Percentiles rank a stretch among this genome's conserved stretches.
Evolutionary conservation across 2,329 filamentous ascomycete genomes (phyloP).

Genomic region (Ophiostoma pallidulum): DNA sequence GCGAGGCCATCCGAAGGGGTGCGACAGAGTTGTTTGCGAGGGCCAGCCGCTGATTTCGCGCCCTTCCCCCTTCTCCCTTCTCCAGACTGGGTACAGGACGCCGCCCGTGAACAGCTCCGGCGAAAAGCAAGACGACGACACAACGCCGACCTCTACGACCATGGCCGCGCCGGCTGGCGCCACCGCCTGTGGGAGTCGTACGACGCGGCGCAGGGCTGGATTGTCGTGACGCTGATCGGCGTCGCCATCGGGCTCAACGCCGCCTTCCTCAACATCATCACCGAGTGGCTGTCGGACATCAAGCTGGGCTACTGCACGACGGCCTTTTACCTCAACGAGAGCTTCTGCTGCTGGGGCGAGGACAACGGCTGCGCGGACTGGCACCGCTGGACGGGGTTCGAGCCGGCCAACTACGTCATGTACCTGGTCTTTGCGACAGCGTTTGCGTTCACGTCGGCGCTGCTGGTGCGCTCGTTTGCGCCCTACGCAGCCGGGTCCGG

Average conservation of each 20-base stretch:
- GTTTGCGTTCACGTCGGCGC: slow-evolving; percentile 75
- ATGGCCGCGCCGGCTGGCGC: slow-evolving; percentile 62
- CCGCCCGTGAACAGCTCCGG: slow-evolving; percentile 76
- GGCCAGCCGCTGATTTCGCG: too few species aligned
- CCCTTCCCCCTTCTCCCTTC: too few species aligned
- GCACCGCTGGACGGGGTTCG: slow-evolving; percentile 77
- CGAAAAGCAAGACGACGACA: slow-evolving; percentile 67
- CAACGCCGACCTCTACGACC: slow-evolving; percentile 62
- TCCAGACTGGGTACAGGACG: slow-evolving; percentile 99
- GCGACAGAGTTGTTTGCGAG: too few species aligned
- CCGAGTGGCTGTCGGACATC: slow-evolving; percentile 92
- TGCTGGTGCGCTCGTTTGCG: slow-evolving; percentile 80
- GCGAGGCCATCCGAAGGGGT: too few species aligned
- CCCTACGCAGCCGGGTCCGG: slow-evolving; percentile 94
- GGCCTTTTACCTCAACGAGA: slow-evolving; percentile 93
- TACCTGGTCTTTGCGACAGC: slow-evolving; percentile 79
- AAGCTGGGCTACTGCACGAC: slow-evolving; percentile 95
- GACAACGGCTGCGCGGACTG: slow-evolving; percentile 83
- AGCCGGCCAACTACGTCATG: slow-evolving; percentile 70
- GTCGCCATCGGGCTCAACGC: slow-evolving; percentile 90
- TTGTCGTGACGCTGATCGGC: slow-evolving; percentile 89
- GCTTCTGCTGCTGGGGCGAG: slow-evolving; percentile 96
- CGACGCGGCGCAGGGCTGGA: slow-evolving; percentile 95
- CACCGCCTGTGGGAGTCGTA: slow-evolving; percentile 77
- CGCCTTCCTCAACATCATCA: slow-evolving; percentile 86